Evolutionary conservation across 2,329 filamentous ascomycete genomes (phyloP), one percentile per base, ranked within the genome.

Genomic region (Immersiporthe knoxdaviesiana): DNA sequence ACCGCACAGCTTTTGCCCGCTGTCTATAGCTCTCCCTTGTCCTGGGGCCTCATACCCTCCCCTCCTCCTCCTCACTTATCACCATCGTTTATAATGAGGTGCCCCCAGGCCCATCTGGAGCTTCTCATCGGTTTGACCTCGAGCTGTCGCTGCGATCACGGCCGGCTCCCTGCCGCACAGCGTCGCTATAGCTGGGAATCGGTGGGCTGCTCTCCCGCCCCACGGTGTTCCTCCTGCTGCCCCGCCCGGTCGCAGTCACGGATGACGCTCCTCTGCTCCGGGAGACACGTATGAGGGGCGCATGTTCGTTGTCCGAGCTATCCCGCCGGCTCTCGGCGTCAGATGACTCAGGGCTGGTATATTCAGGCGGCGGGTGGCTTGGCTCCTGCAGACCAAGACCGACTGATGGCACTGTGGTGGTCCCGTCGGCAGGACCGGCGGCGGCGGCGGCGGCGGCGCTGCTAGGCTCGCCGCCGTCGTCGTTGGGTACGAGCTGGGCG

Each of bases 101-200:
- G 21, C 32, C 18, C 24, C 27, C 1, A n/a, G n/a, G 24, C 37
- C 12, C n/a, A 14, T 47, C 16, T 30, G 52, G 11, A 8, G 11
- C 6, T 47, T 47, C 32, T 68, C 30, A 62, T 27, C 75, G 68
- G 73, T 63, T 39, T 21, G 66, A 72, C 39, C 70, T 78, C 63
- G 80, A 77, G 71, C 82, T 84, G 63, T 79, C 79, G 73, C 82
- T 83, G 70, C 82, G 79, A 66, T 83, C 81, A 64, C 82, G 79
- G 70, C 81, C 81, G 41, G 82, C 82, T 61, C 85, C 85, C 73
- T 87, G 84, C 68, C 82, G 81, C 56, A 94, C 84, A 1, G 92
- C 93, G 70, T 92, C 92, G 77, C 90, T 92, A 77, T 97, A 97
- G 75, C 88, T 94, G 2, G 93, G 93, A 72, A 96, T 94, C 0